A percentile compares a stretch with the other conserved stretches of the same genome.
phyloP scores from a whole-genome alignment of 768 basidiomycete genomes.

The Leucocoprinus sp. region DNA sequence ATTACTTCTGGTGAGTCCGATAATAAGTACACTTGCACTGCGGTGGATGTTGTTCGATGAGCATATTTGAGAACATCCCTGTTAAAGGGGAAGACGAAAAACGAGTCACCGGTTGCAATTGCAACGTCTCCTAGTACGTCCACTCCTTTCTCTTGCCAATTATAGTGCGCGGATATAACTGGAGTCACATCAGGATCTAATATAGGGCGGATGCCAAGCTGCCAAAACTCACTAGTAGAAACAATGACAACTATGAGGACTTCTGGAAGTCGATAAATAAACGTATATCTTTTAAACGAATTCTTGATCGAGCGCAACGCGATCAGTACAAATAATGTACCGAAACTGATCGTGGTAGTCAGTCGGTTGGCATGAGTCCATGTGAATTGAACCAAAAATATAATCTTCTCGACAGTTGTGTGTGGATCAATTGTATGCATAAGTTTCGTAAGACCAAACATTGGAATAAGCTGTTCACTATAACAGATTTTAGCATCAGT shows the following conservation, averaged over 20 bases:
- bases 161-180: constrained; percentile 64
- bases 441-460: constrained; percentile 70
- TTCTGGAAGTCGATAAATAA: constrained; percentile 79
- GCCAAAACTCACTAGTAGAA: constrained; percentile 58
- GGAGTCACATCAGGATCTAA: not conserved
- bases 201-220: not conserved
- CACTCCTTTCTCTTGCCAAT: constrained; percentile 75
- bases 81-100: constrained; percentile 69
- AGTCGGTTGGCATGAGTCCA: constrained; percentile 49
- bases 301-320: constrained; percentile 49
- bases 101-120: constrained; percentile 47
- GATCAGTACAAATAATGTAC: constrained; percentile 60
- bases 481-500: constrained; percentile 6
- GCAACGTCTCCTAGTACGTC: constrained; percentile 77
- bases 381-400: constrained; percentile 61
- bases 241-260: constrained; percentile 81
- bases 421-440: constrained; percentile 49
- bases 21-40: constrained; percentile 40
- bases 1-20: not conserved
- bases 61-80: constrained; percentile 54
- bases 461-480: constrained; percentile 81
- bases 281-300: constrained; percentile 52
- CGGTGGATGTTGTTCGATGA: constrained; percentile 75
- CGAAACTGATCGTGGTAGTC: constrained; percentile 71
- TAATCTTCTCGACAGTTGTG: constrained; percentile 66